Percentiles rank a stretch among this genome's conserved stretches.
Evolutionary conservation across 2,329 filamentous ascomycete genomes (phyloP).

Genomic region (Penicillium sp.): DNA sequence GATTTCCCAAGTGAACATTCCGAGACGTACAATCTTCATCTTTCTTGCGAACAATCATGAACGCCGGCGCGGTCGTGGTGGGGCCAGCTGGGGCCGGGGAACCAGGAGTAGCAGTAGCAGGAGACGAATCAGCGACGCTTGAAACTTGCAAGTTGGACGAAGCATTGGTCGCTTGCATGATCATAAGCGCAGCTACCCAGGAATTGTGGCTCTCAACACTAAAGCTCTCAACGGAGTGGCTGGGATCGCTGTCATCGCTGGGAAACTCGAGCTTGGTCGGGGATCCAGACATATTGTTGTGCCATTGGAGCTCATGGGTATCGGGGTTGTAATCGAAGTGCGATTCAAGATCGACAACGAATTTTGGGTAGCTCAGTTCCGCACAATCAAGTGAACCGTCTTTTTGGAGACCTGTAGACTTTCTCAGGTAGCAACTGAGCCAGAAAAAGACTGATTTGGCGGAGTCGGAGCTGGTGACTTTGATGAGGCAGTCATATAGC

Average conservation of each 20-base stretch:
- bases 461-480: not conserved
- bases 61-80: not conserved
- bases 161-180: not conserved
- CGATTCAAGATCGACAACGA: not conserved
- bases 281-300: not conserved
- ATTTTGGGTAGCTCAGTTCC: not conserved
- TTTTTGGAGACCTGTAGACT: not conserved
- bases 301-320: not conserved
- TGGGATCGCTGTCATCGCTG: not conserved
- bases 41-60: not conserved
- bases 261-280: not conserved
- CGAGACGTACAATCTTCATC: not conserved
- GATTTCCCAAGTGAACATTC: not conserved
- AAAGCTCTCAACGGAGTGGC: no score
- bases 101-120: not conserved
- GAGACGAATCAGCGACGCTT: not conserved
- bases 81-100: not conserved
- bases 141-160: not conserved
- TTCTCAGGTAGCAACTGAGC: not conserved
- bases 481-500: not conserved
- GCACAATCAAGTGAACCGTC: not conserved
- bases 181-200: not conserved
- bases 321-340: not conserved
- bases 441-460: not conserved
- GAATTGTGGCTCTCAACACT: not conserved